Evolutionary conservation across 23 red algal species (phyloP).

Genomic region (Agarophyton chilense): DNA sequence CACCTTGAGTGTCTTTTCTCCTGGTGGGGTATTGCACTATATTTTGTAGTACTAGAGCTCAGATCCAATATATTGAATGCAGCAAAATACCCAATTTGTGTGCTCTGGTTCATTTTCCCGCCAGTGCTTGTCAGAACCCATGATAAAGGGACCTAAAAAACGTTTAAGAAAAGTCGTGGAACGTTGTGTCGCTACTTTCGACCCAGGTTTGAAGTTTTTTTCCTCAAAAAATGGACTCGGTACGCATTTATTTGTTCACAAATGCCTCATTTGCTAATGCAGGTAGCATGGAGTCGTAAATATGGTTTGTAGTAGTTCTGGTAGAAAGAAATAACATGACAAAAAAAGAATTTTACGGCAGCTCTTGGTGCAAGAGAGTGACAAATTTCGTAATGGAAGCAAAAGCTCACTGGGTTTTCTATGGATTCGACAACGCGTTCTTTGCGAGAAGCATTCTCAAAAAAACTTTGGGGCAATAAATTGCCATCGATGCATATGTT

Average conservation of each 20-base stretch:
- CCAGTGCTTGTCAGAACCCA: too few relatives aligned
- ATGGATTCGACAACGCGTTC: conserved; percentile 29
- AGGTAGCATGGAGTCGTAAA: not conserved
- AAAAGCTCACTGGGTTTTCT: not conserved
- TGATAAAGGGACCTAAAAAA: too few relatives aligned
- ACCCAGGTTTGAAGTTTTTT: too few relatives aligned
- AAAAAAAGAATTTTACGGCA: not conserved
- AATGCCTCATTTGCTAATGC: conserved; percentile 22
- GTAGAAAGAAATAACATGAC: not conserved
- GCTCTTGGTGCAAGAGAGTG: conserved; percentile 12
- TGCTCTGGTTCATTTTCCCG: too few relatives aligned
- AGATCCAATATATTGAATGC: too few relatives aligned
- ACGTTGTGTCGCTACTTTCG: too few relatives aligned
- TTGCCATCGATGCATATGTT: not conserved
- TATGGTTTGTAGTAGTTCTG: conserved; percentile 14
- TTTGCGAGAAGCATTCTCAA: not conserved
- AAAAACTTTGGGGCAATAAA: not conserved
- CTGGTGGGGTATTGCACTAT: too few relatives aligned
- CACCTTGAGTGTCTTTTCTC: too few relatives aligned
- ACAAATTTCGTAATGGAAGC: conserved; percentile 19
- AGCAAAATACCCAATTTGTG: too few relatives aligned
- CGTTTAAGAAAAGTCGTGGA: too few relatives aligned
- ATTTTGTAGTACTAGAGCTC: too few relatives aligned
- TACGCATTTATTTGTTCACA: not conserved
- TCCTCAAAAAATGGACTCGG: too few relatives aligned